Base-by-base conservation (phyloP, 495 filamentous ascomycete genomes). In the Pseudomonodictys pantanalensis region DNA sequence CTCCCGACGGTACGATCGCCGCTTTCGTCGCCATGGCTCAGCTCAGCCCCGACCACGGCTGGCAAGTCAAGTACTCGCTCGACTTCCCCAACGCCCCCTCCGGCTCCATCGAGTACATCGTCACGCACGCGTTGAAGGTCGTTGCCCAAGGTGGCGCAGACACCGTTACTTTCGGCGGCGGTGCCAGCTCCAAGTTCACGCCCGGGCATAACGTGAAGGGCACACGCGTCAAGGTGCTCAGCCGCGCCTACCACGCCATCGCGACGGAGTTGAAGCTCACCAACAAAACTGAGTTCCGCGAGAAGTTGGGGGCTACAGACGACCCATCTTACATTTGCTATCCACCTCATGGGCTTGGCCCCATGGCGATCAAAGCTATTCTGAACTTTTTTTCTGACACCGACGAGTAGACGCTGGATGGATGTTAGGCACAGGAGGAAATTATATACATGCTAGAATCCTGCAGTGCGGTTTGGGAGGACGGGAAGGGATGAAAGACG, bases 361-460 rank as follows among this genome's bases (percentile, higher is more conserved):
- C 89, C 2, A 82, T 80, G 53, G 89, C 88, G 15, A 85, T 85
- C 32, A 79, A 85, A 64, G 90, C 90, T 2, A 75, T 93, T 54
- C 77, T 93, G 71, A 85, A 86, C 58, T 92, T 93, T 72, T 92
- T 92, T n/a, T n/a, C n/a, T 68, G 87, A 91, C 76, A 87, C 90
- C 61, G 83, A 85, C 22, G 58, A 56, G 7, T 62, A 56, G 52
- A 12, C 9, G 20, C n/a, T n/a, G 24, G 18, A 26, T 32, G 8
- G 15, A 15, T 8, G 41, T 9, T 6, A 44, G 11, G 7, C 8
- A 15, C 8, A 9, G 41, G 41, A 44, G 6, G 41, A 7, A 22
- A 44, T 6, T 8, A 7, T 8, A 44, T 6, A 18, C 41, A 44
- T 44, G 7, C 8, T 6, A 6, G 8, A 9, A 8, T 17, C 8